Evolutionary conservation across 441 rosid species (phyloP), one percentile per base, ranked within the genome.

Genomic region (Cnidoscolus chayamansa): DNA sequence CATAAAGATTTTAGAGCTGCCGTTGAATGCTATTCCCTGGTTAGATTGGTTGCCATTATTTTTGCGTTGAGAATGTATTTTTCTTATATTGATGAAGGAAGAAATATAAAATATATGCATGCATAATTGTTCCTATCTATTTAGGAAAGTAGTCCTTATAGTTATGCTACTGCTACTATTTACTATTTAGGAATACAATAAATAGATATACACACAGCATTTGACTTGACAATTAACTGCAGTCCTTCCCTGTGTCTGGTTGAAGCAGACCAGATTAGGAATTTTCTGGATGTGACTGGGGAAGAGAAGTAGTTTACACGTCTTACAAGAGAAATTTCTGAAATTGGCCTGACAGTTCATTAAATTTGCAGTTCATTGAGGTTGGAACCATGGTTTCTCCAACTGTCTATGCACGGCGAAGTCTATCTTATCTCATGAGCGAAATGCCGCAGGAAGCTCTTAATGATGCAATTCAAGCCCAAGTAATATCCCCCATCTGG

Each of bases 341-440:
- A 40, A 40, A 3, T 40, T 40, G 45, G 45, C 7, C 70, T 78
- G 59, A 78, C 32, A n/a, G 37, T 50, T 75, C 48, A 50, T 70
- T 74, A 30, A 40, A 49, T 76, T 62, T 66, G 73, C 94, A 91
- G 97, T 90, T 90, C 83, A 84, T 94, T 51, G 87, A 84, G 50
- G 89, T 78, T 15, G 97, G 93, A 73, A 89, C 92, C 1, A 85
- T 91, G 92, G 77, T 88, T 57, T 94, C 96, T 51, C 94, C 97
- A 16, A 90, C 97, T 8, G 87, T 86, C 45, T 81, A 67, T 65
- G 97, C 88, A 31, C 82, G 98, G 37, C 89, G 98, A 16, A 90
- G 98, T 78, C 78, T 90, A 66, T 81, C 86, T 76, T 84, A 87
- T 77, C 82, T 93, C 71, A 89, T 87, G 86, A 86, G 67, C 64